A percentile compares a stretch with the other conserved stretches of the same genome.
Evolutionary conservation across 2,329 filamentous ascomycete species (phyloP).

Genomic region (Didymella glomerata): DNA sequence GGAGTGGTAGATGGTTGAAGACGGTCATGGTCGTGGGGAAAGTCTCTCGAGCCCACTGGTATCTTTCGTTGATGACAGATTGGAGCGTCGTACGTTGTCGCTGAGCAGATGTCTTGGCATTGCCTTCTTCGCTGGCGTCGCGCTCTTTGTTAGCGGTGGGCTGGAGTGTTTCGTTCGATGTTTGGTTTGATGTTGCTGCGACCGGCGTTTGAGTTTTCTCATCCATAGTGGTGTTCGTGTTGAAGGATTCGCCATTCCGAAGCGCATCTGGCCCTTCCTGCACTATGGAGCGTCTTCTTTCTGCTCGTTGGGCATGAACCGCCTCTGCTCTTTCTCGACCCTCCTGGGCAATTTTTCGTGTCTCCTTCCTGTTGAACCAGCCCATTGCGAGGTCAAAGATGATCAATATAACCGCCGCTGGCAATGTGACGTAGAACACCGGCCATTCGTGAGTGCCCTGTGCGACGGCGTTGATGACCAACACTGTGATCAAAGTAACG

Average conservation of each 20-base stretch:
- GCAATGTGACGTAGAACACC: slow-evolving; percentile 74
- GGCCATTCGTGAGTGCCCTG: slow-evolving; percentile 60
- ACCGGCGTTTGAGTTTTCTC: slow-evolving; percentile 23
- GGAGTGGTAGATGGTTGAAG: slow-evolving; percentile 70
- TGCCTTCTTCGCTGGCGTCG: not conserved
- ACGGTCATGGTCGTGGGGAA: slow-evolving; percentile 75
- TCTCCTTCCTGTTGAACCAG: slow-evolving; percentile 69
- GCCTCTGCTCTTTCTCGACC: slow-evolving; percentile 61
- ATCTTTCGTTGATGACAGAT: slow-evolving; percentile 58
- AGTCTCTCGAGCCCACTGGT: slow-evolving; percentile 71
- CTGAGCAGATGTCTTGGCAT: not conserved
- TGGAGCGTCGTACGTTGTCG: slow-evolving; percentile 59
- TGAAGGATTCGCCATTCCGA: slow-evolving; percentile 12
- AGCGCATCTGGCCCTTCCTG: slow-evolving; percentile 22
- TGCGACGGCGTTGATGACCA: slow-evolving; percentile 71
- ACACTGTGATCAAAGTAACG: slow-evolving; percentile 69
- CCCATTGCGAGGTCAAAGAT: slow-evolving; percentile 71
- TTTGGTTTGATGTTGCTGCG: slow-evolving; percentile 11
- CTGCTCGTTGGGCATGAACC: slow-evolving; percentile 44
- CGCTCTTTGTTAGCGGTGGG: not conserved
- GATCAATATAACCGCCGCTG: slow-evolving; percentile 73
- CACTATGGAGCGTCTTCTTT: slow-evolving; percentile 40
- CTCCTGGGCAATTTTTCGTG: slow-evolving; percentile 67
- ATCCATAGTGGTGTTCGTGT: slow-evolving; percentile 9
- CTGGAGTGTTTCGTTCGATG: slow-evolving; percentile 13